Evolutionary conservation across 1,284 basidiomycete genomes (phyloP).

Genomic region (Ustilago vetiveriae): DNA sequence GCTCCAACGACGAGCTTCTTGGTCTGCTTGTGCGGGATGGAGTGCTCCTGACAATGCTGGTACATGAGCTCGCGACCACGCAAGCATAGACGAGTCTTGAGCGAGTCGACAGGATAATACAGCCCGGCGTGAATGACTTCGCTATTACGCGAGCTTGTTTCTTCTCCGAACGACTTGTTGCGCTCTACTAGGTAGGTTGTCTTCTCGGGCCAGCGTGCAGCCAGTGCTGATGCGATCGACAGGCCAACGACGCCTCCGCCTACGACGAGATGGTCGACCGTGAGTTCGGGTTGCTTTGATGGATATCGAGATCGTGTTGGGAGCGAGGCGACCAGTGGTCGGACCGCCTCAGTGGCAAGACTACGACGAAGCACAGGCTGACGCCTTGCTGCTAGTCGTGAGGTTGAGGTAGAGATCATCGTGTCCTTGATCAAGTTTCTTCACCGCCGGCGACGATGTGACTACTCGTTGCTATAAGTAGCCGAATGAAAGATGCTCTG

Average conservation of each 20-base stretch:
- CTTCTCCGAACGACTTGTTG: conserved; percentile 69
- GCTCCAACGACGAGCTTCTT: conserved; percentile 74
- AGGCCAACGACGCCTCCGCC: conserved; percentile 92
- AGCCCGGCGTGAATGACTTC: conserved; percentile 88
- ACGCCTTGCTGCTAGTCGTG: background rate
- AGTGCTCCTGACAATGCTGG: conserved; percentile 75
- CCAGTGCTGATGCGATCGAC: conserved; percentile 81
- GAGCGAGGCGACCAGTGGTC: conserved; percentile 46
- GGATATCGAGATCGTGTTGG: conserved; percentile 38
- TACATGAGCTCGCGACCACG: conserved; percentile 88
- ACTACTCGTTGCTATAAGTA: no score
- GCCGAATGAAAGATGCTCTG: background rate
- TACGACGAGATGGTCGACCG: conserved; percentile 89
- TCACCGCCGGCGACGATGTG: no score
- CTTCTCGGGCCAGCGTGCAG: conserved; percentile 75
- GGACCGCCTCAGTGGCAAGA: conserved; percentile 23
- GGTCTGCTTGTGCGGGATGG: conserved; percentile 77
- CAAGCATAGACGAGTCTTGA: conserved; percentile 88
- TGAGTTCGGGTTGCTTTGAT: conserved; percentile 73
- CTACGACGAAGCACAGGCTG: conserved; percentile 3
- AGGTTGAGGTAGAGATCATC: conserved; percentile 6
- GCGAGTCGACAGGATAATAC: conserved; percentile 80
- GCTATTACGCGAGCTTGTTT: conserved; percentile 80
- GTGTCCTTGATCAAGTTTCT: no score
- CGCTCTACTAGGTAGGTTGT: conserved; percentile 88